Base-by-base conservation (phyloP, 257 asterid species). In the Ehretia macrophylla region DNA sequence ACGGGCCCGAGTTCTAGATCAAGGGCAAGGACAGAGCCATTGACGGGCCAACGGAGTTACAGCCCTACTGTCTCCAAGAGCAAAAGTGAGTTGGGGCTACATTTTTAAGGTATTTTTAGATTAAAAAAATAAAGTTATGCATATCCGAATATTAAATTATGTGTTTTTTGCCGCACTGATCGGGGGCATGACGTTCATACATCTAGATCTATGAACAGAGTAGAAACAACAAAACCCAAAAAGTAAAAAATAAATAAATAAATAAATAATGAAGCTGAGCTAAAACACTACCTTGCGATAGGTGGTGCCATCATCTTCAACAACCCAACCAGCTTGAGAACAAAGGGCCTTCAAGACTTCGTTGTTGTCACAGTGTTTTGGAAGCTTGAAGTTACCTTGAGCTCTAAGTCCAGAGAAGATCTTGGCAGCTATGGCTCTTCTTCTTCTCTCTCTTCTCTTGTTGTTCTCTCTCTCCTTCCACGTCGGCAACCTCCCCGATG, bases 381-480 rank as follows among this genome's bases (percentile, higher is more conserved):
- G 96, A 14, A 87, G 91, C 72, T 72, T 76, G 66, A 67, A 88
- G 59, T 81, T 83, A 0, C 95, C 96, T 75, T 83, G 93, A 60
- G 88, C 81, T 18, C 96, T 72, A 21, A 88, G 82, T 0, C 96
- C 96, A 12, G 92, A 5, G 68, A 73, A 88, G 17, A 88, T 83
- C 83, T 88, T 88, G 46, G 90, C 92, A 54, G 90, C 95, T 39
- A 88, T 75, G 55, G 96, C 96, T 54, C 96, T 72, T 59, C 96
- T 56, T 47, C 86, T 53, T 67, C 95, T 68, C 79, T 85, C 96
- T 32, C 96, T 70, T 23, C 92, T 68, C 81, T 76, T 81, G 73
- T 88, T 88, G 75, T 85, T 83, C 79, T 88, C 96, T 59, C 96
- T 83, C 77, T 88, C 96, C 70, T 82, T 81, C 93, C 95, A 88